Evolutionary conservation across 257 asterid species (phyloP), one percentile per base, ranked within the genome.

Genomic region (Nicotiana undulata): DNA sequence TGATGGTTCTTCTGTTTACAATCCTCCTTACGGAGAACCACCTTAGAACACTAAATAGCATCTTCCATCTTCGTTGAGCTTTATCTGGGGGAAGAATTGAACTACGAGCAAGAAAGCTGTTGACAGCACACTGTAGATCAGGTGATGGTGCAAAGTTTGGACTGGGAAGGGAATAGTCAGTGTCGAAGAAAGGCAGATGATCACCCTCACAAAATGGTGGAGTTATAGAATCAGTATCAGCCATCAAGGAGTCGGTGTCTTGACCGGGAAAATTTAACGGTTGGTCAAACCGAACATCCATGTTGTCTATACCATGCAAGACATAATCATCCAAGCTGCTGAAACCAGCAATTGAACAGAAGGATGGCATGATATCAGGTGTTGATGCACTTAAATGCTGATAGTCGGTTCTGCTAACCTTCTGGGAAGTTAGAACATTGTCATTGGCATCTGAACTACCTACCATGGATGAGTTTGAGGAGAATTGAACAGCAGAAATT

Each of bases 351-450:
- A 83, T 76, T 1, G 95, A 84, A 86, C 83, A 85, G 6, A 85
- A 67, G 2, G 95, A 85, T n/a, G 91, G 90, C 79, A 88, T 83
- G 67, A 86, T 88, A 75, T 88, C 91, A 3, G 92, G 92, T 5
- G 95, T 85, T 63, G 91, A 75, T 2, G 84, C 58, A 15, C 83
- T 86, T 20, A 72, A 84, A 67, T 82, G 88, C 28, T 83, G 81
- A 88, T 82, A 88, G 75, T 85, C 80, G 56, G 83, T 79, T 49
- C 52, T 80, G 22, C 72, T 79, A n/a, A 82, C 77, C 87, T 84
- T 88, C 53, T 85, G 89, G 53, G 93, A 86, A 78, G 55, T 83
- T 79, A 81, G 82, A 68, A 78, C 81, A 20, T 60, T 63, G 13
- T 83, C 81, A 77, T 46, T 76, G 75, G 79, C 80, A 79, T 88